Conservation (phyloP, 345 rosid genomes). For the Linum tenue region DNA sequence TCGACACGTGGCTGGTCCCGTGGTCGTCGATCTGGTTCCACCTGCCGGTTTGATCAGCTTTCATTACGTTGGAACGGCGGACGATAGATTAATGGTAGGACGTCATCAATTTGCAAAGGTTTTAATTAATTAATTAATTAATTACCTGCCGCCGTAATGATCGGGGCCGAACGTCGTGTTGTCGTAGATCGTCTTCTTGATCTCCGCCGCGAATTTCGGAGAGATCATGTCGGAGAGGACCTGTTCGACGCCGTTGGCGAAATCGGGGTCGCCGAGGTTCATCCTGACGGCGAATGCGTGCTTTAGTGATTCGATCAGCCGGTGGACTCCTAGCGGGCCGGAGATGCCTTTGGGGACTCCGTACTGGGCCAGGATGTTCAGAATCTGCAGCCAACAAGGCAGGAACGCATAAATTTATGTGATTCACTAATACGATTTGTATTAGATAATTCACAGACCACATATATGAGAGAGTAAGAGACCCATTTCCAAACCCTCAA, state of each 20-base stretch:
- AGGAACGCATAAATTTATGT: not conserved
- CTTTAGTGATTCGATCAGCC: conserved; percentile 51
- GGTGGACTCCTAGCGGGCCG: conserved; percentile 41
- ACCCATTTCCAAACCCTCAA: too few species aligned
- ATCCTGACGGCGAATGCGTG: conserved; percentile 53
- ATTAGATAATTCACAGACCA: too few species aligned
- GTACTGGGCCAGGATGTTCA: conserved; percentile 50
- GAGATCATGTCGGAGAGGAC: conserved; percentile 58
- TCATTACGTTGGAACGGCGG: too few species aligned
- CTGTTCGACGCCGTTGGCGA: conserved; percentile 18
- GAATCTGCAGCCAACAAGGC: conserved; percentile 22
- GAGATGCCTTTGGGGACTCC: conserved; percentile 31
- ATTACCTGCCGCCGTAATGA: conserved; percentile 49
- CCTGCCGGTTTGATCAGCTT: conserved; percentile 15
- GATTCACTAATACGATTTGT: too few species aligned
- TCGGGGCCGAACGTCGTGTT: conserved; percentile 37
- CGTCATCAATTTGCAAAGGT: not conserved
- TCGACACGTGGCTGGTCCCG: conserved; percentile 54
- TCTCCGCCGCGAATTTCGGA: conserved; percentile 29
- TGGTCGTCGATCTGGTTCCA: conserved; percentile 50
- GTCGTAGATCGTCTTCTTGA: conserved; percentile 44
- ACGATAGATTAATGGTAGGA: too few species aligned
- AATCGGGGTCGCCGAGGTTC: conserved; percentile 68
- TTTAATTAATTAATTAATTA: not conserved
- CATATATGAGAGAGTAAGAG: too few species aligned